These are phyloP conservation scores for Tetramitus jugosus DNA, from an alignment of 208 protist species.

Conservation along the genomic window DNA sequence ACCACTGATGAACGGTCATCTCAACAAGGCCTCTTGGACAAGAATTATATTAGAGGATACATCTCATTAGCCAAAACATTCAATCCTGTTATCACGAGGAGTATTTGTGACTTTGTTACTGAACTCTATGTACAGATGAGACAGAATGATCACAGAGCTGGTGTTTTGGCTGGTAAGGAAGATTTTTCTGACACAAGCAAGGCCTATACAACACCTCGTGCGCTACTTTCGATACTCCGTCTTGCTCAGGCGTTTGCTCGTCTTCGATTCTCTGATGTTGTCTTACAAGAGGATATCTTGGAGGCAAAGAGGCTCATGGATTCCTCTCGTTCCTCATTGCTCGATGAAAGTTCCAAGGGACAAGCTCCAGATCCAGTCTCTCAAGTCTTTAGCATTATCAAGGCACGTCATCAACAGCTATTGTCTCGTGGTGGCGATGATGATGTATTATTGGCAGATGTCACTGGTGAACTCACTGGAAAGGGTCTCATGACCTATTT, in stretches of 20 bases:
- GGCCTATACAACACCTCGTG: slow-evolving; percentile 19
- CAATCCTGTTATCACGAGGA: neutral
- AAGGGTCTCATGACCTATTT: neutral
- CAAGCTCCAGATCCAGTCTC: neutral
- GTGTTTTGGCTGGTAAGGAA: neutral
- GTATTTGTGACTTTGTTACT: neutral
- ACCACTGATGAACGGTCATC: neutral
- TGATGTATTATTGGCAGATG: too few species aligned
- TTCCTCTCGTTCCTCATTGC: neutral
- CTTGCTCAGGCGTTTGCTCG: neutral
- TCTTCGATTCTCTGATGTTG: slow-evolving; percentile 2
- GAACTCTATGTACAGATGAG: slow-evolving; percentile 2
- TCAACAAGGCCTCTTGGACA: neutral
- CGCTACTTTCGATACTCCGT: neutral
- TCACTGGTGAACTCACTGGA: too few species aligned
- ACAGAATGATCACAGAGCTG: neutral
- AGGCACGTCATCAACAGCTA: too few species aligned
- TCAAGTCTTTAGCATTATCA: slow-evolving; percentile 4
- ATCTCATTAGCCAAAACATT: neutral
- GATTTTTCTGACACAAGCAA: neutral
- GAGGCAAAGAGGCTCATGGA: neutral
- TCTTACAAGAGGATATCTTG: neutral
- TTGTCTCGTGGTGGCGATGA: too few species aligned
- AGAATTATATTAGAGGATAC: neutral
- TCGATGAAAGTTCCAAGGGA: neutral